Percentiles rank a stretch among this genome's conserved stretches.
phyloP scores from a whole-genome alignment of 495 filamentous ascomycete species.

The Physcia stellaris region DNA sequence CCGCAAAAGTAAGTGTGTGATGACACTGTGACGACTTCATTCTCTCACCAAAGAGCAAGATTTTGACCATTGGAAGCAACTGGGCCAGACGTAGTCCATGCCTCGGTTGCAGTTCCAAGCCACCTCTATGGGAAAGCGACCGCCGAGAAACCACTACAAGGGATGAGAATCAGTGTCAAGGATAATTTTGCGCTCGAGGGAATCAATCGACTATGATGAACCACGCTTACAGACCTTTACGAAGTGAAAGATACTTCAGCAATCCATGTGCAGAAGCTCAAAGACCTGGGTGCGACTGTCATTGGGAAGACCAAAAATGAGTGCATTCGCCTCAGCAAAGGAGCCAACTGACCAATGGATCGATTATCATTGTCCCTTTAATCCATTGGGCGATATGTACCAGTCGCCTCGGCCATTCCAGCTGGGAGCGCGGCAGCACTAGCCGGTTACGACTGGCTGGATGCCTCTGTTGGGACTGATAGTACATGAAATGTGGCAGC shows the following conservation, averaged over 20 bases:
- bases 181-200: slow-evolving; percentile 4
- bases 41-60: too few species aligned
- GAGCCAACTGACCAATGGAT: slow-evolving; percentile 15
- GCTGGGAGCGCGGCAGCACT: slow-evolving; percentile 31
- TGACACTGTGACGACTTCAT: too few species aligned
- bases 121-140: not conserved
- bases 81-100: too few species aligned
- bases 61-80: too few species aligned
- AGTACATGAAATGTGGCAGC: too few species aligned
- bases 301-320: slow-evolving; percentile 6
- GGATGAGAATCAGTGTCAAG: slow-evolving; percentile 4
- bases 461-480: slow-evolving; percentile 32
- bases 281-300: slow-evolving; percentile 1
- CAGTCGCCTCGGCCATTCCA: slow-evolving; percentile 28
- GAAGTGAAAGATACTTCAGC: not conserved
- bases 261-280: not conserved
- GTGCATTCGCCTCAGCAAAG: slow-evolving; percentile 6
- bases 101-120: slow-evolving; percentile 3
- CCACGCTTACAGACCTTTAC: slow-evolving; percentile 6
- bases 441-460: slow-evolving; percentile 37
- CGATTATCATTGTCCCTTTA: slow-evolving; percentile 31
- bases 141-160: not conserved
- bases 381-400: slow-evolving; percentile 40
- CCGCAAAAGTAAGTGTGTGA: too few species aligned
- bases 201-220: slow-evolving; percentile 3